Percentiles rank a stretch among this genome's conserved stretches.
phyloP scores from a whole-genome alignment of 495 filamentous ascomycete species.

The Talaromyces stipitatus region DNA sequence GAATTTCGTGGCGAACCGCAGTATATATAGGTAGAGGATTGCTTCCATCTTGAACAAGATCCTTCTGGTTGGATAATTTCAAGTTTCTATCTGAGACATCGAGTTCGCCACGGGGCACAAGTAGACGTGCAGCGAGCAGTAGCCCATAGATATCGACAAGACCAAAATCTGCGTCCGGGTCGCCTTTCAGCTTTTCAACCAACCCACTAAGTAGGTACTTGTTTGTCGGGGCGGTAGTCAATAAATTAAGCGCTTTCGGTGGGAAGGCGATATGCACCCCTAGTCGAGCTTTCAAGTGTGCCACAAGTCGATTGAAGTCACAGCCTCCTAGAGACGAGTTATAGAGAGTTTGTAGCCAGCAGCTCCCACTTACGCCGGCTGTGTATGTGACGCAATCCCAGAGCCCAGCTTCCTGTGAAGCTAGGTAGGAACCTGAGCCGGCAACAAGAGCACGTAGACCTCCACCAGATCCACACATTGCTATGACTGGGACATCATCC shows the following conservation, averaged over 20 bases:
- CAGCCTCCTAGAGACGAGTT: constrained; percentile 70
- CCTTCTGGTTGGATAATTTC: constrained; percentile 77
- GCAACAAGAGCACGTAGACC: constrained; percentile 86
- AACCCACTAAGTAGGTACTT: constrained; percentile 83
- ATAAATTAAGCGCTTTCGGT: constrained; percentile 64
- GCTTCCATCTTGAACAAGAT: constrained; percentile 62
- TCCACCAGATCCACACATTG: constrained; percentile 87
- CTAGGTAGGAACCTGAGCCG: constrained; percentile 74
- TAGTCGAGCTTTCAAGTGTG: constrained; percentile 79
- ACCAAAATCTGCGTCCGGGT: constrained; percentile 73
- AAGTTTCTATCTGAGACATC: constrained; percentile 67
- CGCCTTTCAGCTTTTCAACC: constrained; percentile 82
- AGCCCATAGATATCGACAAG: constrained; percentile 90
- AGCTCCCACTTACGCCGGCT: constrained; percentile 88
- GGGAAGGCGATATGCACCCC: constrained; percentile 89
- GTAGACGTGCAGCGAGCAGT: constrained; percentile 69
- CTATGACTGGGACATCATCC: constrained; percentile 87
- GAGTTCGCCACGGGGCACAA: constrained; percentile 81
- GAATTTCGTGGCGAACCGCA: constrained; percentile 94
- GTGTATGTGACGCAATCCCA: constrained; percentile 94
- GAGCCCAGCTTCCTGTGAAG: constrained; percentile 72
- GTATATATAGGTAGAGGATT: constrained; percentile 92
- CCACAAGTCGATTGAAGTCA: constrained; percentile 57
- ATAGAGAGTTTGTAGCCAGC: constrained; percentile 88
- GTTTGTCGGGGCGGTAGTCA: constrained; percentile 80